Conservation (phyloP, 768 basidiomycete genomes). For the Tulasnella sp. region DNA sequence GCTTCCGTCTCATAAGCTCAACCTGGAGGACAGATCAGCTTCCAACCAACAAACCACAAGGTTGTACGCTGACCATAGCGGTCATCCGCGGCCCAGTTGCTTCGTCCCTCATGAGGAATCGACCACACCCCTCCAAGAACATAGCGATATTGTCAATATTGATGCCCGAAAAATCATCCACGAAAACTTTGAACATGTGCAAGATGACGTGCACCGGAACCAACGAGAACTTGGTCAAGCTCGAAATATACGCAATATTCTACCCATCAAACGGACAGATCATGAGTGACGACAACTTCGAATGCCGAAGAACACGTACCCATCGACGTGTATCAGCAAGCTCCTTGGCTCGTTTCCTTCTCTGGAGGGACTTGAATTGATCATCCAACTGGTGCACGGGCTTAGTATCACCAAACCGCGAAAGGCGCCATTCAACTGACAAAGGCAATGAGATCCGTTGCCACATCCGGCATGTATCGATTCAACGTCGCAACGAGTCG, state of each 20-base stretch:
- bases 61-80: constrained; percentile 52
- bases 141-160: constrained; percentile 91
- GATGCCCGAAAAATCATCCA: constrained; percentile 86
- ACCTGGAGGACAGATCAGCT: constrained; percentile 37
- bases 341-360: constrained; percentile 88
- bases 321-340: constrained; percentile 49
- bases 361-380: constrained; percentile 88
- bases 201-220: constrained; percentile 85
- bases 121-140: constrained; percentile 84
- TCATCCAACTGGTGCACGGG: constrained; percentile 65
- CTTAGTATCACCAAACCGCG: background rate
- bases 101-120: constrained; percentile 78
- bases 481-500: constrained; percentile 78
- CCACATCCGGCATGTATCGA: constrained; percentile 89
- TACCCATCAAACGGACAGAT: constrained; percentile 26
- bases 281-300: background rate
- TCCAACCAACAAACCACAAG: background rate
- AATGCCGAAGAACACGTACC: constrained; percentile 27
- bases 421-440: constrained; percentile 36
- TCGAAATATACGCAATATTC: constrained; percentile 82
- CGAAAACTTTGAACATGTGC: constrained; percentile 92
- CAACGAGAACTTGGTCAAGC: constrained; percentile 89
- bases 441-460: constrained; percentile 62
- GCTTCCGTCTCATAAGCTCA: constrained; percentile 90
- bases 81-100: constrained; percentile 77